Evolutionary conservation across 352 stramenopile species (phyloP), one percentile per base, ranked within the genome.

Genomic region (Discostella stelligera): DNA sequence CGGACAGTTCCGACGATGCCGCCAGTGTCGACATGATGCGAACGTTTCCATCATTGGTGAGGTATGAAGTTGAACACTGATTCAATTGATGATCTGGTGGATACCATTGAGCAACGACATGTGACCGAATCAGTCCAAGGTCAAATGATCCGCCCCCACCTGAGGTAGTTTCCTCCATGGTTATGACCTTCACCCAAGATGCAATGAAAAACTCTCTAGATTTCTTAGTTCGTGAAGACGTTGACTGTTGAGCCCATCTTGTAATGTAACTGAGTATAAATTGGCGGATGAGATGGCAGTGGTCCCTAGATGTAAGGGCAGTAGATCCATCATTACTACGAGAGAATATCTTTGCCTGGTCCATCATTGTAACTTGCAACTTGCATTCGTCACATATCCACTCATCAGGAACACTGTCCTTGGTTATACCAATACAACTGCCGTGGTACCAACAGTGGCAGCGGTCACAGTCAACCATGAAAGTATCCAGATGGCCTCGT

Each of bases 361-460:
- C 79, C 44, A 81, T 46, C 23, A 85, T 81, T 16, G 74, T 69
- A 30, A 41, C 66, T 52, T 83, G 71, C 49, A 93, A 80, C 14
- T 78, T 85, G 69, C 89, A 94, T 37, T 85, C 83, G 66, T 94
- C 88, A 53, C 89, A 94, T 54, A 87, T 55, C 87, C 87, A 94
- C 30, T 76, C 46, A 32, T 90, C 74, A 16, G 81, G 83, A 44
- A 89, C 58, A 30, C 63, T 83, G 27, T 92, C 87, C 44, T 84
- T 83, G 5, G 60, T 83, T 25, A 92, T 76, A 23, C 85, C 82
- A 27, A 94, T 79, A 54, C 89, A 94, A 23, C 72, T 80, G 5
- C 84, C 83, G 65, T 91, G 80, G 56, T 83, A 91, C 80, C 83
- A 92, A 49, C 65, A 75, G 49, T 90, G 80, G 56, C 89, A 94